Evolutionary conservation across 2,329 filamentous ascomycete species (phyloP), one percentile per base, ranked within the genome.

Genomic region (Neopestalotiopsis rosae): DNA sequence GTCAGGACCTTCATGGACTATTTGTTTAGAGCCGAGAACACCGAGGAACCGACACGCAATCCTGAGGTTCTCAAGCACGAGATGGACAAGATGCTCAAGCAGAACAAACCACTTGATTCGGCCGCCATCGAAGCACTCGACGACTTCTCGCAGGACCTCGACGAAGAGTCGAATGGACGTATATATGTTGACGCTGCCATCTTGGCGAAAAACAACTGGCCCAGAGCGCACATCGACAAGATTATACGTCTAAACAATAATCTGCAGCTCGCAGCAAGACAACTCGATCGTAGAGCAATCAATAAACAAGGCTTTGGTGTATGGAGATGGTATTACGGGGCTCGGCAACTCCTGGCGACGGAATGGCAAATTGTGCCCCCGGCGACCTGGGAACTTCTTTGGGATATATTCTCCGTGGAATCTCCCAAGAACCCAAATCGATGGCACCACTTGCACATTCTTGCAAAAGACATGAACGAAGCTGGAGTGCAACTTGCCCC

Each of bases 381-480:
- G 10, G 83, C 87, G 17, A 84, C 88, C 4, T 92, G 92, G 88
- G 80, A 87, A n/a, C 77, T 89, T 1, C 78, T 95, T 9, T 95
- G 92, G 92, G 81, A 85, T 38, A 79, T 88, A 1, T 81, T 91
- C 58, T 88, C 89, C 59, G 81, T 86, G 7, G 83, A 87, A 57
- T 76, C 80, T 10, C 71, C 82, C 42, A 80, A 82, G 61, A 86
- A 89, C 76, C 78, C 86, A 59, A 83, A 89, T 71, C 87, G 89
- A 38, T 85, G 92, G 76, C 80, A 85, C 5, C 90, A 91, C 74
- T 79, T 93, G 38, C 87, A 87, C 69, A 80, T 84, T 40, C 83
- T 95, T 3, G 85, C 88, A 5, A 86, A 89, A 73, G 92, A 94
- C 75, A 91, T 94, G 84, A 83, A 85, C 67, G 84, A 86, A 5